Conservation (phyloP, 371 early-diverging fungal species). For the Polyrhizophydium stewartii region DNA sequence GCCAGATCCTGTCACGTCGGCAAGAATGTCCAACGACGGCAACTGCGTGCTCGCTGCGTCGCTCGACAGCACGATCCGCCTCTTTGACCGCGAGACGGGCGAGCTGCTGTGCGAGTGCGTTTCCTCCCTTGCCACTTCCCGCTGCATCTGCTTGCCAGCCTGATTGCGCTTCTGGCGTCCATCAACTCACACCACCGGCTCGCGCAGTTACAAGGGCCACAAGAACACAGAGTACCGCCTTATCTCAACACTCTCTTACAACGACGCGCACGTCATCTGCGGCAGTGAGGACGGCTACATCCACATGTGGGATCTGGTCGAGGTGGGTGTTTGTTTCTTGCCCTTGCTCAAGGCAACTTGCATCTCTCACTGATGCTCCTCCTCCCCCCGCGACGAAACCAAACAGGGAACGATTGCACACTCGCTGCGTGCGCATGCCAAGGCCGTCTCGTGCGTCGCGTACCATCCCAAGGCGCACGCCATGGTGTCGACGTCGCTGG, state of each 20-base stretch:
- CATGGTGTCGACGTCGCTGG: conserved; percentile 51
- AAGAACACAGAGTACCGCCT: conserved; percentile 71
- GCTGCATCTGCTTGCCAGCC: background rate
- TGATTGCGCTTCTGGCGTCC: background rate
- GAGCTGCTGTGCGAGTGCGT: conserved; percentile 67
- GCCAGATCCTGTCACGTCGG: conserved; percentile 76
- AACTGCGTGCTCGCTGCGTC: conserved; percentile 73
- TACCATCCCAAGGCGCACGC: conserved; percentile 48
- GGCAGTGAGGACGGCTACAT: conserved; percentile 91
- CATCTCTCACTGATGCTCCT: too few species aligned
- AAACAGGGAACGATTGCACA: conserved; percentile 40
- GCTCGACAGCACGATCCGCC: conserved; percentile 68
- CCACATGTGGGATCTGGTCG: conserved; percentile 79
- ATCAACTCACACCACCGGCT: background rate
- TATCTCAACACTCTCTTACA: conserved; percentile 60
- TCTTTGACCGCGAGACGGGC: conserved; percentile 80
- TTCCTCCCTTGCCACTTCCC: background rate
- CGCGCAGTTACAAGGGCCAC: conserved; percentile 73
- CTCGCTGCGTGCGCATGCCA: conserved; percentile 43
- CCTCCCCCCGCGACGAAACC: background rate
- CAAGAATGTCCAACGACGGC: conserved; percentile 63
- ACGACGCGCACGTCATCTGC: conserved; percentile 72
- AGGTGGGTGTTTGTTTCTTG: conserved; percentile 45
- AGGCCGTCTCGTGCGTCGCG: conserved; percentile 49
- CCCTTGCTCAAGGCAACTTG: background rate